Evolutionary conservation across 2,329 filamentous ascomycete genomes (phyloP), one percentile per base, ranked within the genome.

Genomic region (Claviceps cyperi): DNA sequence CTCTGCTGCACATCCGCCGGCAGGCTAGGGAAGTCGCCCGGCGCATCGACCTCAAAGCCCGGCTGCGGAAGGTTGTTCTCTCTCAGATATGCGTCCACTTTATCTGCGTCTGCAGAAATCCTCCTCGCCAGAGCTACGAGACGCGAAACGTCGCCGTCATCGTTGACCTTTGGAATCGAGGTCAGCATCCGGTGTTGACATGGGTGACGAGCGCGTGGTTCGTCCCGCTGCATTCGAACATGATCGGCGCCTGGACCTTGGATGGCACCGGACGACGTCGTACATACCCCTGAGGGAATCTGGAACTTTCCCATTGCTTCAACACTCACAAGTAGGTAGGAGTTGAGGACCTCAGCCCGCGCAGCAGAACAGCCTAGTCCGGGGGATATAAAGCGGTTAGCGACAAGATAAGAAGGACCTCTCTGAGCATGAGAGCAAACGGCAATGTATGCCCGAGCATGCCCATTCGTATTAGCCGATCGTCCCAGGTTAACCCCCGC

Each of bases 81-180:
- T 46, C 63, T 66, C 53, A 77, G 57, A 56, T 74, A 75, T 2
- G 58, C 59, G 51, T 77, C 71, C 17, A 78, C 59, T 56, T 69
- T 76, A 52, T 71, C 68, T 0, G 75, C 72, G 54, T 77, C 73
- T 41, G 57, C 54, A 37, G 65, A 64, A 50, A 77, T 77, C 45
- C 63, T 72, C 46, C 64, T 65, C 2, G 74, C 73, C n/a, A 78
- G 61, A 24, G 62, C 60, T 14, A 70, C 55, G 62, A 77, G 67
- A 22, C 62, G 65, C 2, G 69, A 69, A 11, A 65, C 59, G 3
- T 46, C 54, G 43, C 14, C 40, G 40, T 43, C 40, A 21, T 21
- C 19, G 21, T 17, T 43, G 6, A 17, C 44, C 32, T 14, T 37
- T 58, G 37, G 47, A 39, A 21, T 24, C 45, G 22, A 21, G 7